Conservation (phyloP, 208 protist genomes). For the Leishmania tarentolae region DNA sequence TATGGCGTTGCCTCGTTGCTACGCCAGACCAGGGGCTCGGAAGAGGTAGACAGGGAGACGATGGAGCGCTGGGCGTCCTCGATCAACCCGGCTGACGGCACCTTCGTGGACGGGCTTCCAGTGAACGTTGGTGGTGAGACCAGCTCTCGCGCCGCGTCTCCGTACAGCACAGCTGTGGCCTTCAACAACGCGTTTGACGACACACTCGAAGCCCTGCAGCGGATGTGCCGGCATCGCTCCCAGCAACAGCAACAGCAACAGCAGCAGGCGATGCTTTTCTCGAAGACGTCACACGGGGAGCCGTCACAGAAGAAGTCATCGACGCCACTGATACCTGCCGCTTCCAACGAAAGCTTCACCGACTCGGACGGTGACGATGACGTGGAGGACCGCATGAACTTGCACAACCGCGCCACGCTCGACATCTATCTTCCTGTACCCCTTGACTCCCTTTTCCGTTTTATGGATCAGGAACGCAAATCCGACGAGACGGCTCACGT, state of each 20-base stretch:
- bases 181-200: constrained; percentile 53
- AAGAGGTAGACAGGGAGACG: constrained; percentile 17
- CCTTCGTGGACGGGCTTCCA: constrained; percentile 54
- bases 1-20: background rate
- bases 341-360: constrained; percentile 18
- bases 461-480: constrained; percentile 65
- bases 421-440: constrained; percentile 85
- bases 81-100: constrained; percentile 69
- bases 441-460: constrained; percentile 67
- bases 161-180: background rate
- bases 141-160: background rate
- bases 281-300: background rate
- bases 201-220: constrained; percentile 35
- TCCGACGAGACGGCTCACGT: constrained; percentile 4
- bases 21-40: background rate
- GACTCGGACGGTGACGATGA: constrained; percentile 58
- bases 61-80: constrained; percentile 39
- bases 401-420: constrained; percentile 81
- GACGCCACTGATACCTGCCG: background rate
- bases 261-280: background rate
- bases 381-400: constrained; percentile 74
- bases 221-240: constrained; percentile 30
- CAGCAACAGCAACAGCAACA: constrained; percentile 30
- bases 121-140: constrained; percentile 20
- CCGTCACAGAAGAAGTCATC: background rate